A percentile compares a stretch with the other conserved stretches of the same genome.
These are phyloP conservation scores for Exophiala sp. DNA, from an alignment of 2,329 filamentous ascomycete species.

Conservation along the genomic window DNA sequence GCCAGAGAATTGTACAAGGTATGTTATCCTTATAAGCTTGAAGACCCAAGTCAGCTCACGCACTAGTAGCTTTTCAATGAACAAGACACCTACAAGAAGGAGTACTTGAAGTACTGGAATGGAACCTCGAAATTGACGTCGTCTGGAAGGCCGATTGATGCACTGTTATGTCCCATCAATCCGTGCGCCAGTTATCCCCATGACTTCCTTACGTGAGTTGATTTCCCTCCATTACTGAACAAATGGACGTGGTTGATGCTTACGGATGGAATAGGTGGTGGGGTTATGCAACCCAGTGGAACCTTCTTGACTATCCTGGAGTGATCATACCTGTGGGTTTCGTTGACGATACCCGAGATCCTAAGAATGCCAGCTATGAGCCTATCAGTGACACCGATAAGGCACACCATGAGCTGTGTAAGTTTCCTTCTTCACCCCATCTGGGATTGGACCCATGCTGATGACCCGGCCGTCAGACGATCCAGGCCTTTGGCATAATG, in stretches of 20 bases:
- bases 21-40: neutral
- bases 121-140: neutral
- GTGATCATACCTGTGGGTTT: slow-evolving; percentile 57
- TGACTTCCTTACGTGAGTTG: slow-evolving; percentile 40
- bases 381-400: slow-evolving; percentile 36
- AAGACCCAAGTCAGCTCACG: neutral
- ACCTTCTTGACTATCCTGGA: slow-evolving; percentile 64
- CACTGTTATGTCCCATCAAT: slow-evolving; percentile 4
- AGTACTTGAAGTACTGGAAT: neutral
- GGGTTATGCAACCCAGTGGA: slow-evolving; percentile 66
- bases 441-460: neutral
- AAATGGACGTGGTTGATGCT: slow-evolving; percentile 22
- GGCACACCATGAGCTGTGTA: slow-evolving; percentile 44
- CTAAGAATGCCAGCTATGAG: slow-evolving; percentile 19
- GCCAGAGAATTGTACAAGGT: neutral
- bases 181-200: slow-evolving; percentile 40
- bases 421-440: neutral
- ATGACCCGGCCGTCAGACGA: neutral
- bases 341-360: slow-evolving; percentile 42
- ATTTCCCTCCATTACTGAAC: neutral
- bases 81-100: neutral
- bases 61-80: neutral
- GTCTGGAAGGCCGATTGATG: slow-evolving; percentile 30
- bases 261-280: slow-evolving; percentile 56
- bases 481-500: slow-evolving; percentile 46